Evolutionary conservation across 148 eudicot genomes (phyloP).

Genomic region (Fagopyrum homotropicum): DNA sequence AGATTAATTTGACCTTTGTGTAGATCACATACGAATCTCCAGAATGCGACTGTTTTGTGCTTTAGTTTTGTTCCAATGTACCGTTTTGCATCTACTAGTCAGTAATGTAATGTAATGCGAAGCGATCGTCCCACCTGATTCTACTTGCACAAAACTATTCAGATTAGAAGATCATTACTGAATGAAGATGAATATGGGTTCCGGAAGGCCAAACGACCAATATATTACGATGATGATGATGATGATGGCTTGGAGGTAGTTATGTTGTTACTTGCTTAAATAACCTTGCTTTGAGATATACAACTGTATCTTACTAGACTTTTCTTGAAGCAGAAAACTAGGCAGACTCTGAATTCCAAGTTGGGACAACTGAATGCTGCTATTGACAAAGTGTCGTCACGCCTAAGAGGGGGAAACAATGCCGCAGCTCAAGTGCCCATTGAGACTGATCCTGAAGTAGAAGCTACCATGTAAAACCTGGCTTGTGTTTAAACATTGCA

Average conservation of each 20-base stretch:
- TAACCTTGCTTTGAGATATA: background rate
- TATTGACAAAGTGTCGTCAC: constrained; percentile 82
- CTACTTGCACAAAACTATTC: constrained; percentile 2
- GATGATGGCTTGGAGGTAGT: constrained; percentile 79
- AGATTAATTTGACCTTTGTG: background rate
- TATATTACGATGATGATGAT: constrained; percentile 75
- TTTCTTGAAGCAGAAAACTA: constrained; percentile 47
- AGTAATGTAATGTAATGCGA: background rate
- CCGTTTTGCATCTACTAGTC: background rate
- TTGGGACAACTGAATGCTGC: constrained; percentile 79
- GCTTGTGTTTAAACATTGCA: constrained; percentile 7
- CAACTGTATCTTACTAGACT: background rate
- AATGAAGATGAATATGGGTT: constrained; percentile 87
- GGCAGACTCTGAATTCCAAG: constrained; percentile 61
- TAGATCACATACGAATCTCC: background rate
- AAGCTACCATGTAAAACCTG: constrained; percentile 41
- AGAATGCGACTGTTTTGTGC: background rate
- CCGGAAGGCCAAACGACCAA: constrained; percentile 58
- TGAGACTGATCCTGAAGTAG: constrained; percentile 51
- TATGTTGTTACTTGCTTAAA: background rate
- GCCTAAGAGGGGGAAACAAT: constrained; percentile 69
- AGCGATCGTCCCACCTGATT: background rate
- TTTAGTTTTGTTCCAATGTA: background rate
- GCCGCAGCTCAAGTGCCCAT: constrained; percentile 37
- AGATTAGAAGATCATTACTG: constrained; percentile 65